A percentile compares a stretch with the other conserved stretches of the same genome.
These are phyloP conservation scores for Coemansia sp. DNA, from an alignment of 192 early-diverging fungal species.

Conservation along the genomic window DNA sequence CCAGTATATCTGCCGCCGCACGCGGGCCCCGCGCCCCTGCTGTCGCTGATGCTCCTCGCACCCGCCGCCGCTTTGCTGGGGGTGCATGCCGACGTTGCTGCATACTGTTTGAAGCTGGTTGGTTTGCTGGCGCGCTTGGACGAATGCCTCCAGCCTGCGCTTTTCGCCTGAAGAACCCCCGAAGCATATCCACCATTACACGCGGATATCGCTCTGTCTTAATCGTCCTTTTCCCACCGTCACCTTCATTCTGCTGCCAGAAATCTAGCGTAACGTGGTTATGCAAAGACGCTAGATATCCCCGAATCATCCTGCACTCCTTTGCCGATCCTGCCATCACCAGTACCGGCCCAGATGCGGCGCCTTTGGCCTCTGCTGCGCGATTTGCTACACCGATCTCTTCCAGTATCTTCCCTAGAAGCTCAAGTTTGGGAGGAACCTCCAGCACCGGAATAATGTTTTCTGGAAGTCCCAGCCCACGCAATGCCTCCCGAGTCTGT, in stretches of 20 bases:
- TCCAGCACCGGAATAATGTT: slow-evolving; percentile 74
- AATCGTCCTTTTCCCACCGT: neutral
- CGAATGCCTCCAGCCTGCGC: slow-evolving; percentile 47
- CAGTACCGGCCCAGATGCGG: slow-evolving; percentile 23
- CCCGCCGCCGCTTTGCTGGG: slow-evolving; percentile 54
- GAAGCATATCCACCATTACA: slow-evolving; percentile 55
- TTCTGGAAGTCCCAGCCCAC: slow-evolving; percentile 61
- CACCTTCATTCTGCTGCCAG: neutral
- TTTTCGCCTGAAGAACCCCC: slow-evolving; percentile 79
- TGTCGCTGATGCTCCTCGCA: slow-evolving; percentile 53
- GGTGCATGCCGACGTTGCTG: slow-evolving; percentile 34
- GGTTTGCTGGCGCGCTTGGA: neutral
- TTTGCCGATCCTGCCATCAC: slow-evolving; percentile 28
- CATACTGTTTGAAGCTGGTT: slow-evolving; percentile 3
- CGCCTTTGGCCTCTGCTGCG: neutral
- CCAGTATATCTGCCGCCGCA: slow-evolving; percentile 33
- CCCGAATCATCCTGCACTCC: slow-evolving; percentile 32
- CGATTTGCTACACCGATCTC: slow-evolving; percentile 62
- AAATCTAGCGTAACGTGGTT: slow-evolving; percentile 4
- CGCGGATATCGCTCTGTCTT: slow-evolving; percentile 17
- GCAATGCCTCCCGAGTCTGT: slow-evolving; percentile 14
- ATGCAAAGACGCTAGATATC: slow-evolving; percentile 11
- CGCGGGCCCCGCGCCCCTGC: slow-evolving; percentile 29
- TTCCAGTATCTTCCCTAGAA: slow-evolving; percentile 67
- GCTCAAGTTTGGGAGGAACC: slow-evolving; percentile 90